These are phyloP conservation scores for Pelagophyceae sp. DNA, from an alignment of 352 stramenopile species.

Conservation along the genomic window DNA sequence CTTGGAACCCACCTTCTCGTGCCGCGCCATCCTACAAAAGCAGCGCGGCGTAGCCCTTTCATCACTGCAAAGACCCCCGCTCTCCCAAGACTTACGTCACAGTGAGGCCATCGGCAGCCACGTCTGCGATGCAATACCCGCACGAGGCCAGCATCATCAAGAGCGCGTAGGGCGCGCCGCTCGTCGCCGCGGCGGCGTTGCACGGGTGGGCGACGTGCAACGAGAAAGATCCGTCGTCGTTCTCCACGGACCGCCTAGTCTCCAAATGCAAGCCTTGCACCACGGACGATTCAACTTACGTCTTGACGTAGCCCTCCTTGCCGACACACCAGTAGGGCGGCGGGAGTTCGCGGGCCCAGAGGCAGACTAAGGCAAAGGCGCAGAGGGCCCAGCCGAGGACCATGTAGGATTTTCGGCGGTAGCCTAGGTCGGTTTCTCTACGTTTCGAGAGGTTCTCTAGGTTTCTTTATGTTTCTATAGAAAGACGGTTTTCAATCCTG, in stretches of 20 bases:
- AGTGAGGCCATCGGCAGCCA: conserved; percentile 60
- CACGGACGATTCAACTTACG: too few species aligned
- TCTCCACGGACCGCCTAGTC: neutral
- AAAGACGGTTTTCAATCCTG: too few species aligned
- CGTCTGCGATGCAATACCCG: conserved; percentile 62
- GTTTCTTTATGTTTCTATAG: too few species aligned
- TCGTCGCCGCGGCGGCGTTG: conserved; percentile 24
- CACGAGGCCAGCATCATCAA: conserved; percentile 59
- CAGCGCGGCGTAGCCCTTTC: too few species aligned
- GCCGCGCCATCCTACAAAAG: conserved; percentile 63
- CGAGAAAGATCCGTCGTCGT: neutral
- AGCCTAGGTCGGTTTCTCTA: too few species aligned
- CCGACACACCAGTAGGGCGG: conserved; percentile 52
- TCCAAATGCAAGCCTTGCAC: too few species aligned
- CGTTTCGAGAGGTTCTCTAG: too few species aligned
- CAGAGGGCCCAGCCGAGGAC: conserved; percentile 50
- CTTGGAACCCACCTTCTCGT: conserved; percentile 55
- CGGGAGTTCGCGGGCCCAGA: conserved; percentile 46
- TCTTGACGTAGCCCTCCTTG: conserved; percentile 29
- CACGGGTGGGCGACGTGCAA: neutral
- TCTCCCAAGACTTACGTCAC: too few species aligned
- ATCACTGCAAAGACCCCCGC: too few species aligned
- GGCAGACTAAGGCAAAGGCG: conserved; percentile 45
- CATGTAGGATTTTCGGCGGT: conserved; percentile 64
- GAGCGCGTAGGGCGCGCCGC: conserved; percentile 50